Evolutionary conservation across 2,329 filamentous ascomycete genomes (phyloP), one percentile per base, ranked within the genome.

Genomic region (Verticillium klebahnii): DNA sequence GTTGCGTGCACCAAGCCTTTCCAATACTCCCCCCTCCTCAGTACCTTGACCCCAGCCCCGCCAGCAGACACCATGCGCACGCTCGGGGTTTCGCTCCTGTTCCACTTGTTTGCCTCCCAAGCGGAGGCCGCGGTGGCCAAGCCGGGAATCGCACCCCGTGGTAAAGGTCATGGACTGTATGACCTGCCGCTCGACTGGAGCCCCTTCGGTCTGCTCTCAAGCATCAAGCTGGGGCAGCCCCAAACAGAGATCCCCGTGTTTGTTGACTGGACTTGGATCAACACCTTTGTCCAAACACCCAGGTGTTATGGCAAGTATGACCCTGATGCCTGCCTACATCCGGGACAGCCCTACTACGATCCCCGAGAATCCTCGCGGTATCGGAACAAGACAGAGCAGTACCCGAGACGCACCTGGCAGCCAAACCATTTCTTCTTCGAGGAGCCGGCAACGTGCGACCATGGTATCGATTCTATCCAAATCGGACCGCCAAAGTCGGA

Each of bases 261-360:
- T 57, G 63, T 67, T 25, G 66, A 67, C 57, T 67, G 66, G 66
- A 67, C 66, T 14, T 67, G 66, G 66, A 61, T 65, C 59, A 63
- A 63, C 62, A 60, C 63, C 45, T 64, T 61, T 34, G 57, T 65
- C 36, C 58, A 60, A 3, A 61, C 66, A 31, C 64, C 64, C 29
- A 56, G 45, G 54, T 67, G 66, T 59, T 64, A 64, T 32, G 64
- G 63, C 45, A 56, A 59, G 37, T 61, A 39, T 29, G 57, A 65
- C 37, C 57, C 60, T 9, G 32, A 39, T n/a, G 36, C 58, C 23
- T 67, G 66, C 58, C 57, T 66, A n/a, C 40, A 60, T n/a, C 55
- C 34, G 7, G 34, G 61, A 14, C 63, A 65, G 56, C 19, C 45
- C 17, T 40, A 56, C 52, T 67, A 62, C 60, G 62, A 67, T 57